phyloP scores from a whole-genome alignment of 2,329 filamentous ascomycete genomes.

The Bipolaris zeicola region DNA sequence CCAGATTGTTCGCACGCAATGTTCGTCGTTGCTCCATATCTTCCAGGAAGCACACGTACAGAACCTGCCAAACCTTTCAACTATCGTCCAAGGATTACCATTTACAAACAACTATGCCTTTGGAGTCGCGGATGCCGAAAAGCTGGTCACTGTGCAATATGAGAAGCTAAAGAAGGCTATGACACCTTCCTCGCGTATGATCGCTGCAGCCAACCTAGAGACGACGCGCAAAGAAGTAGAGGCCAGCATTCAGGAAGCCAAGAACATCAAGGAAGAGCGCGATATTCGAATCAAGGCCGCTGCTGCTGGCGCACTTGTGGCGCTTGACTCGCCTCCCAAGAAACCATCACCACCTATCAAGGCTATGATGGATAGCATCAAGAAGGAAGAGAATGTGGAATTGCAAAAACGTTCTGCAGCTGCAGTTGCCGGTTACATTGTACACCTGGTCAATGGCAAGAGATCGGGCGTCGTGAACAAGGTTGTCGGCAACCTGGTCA shows the following conservation, averaged over 20 bases:
- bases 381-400: constrained; percentile 88
- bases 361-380: constrained; percentile 97
- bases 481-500: constrained; percentile 92
- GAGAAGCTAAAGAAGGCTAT: constrained; percentile 88
- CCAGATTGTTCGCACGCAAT: constrained; percentile 88
- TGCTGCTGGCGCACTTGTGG: constrained; percentile 84
- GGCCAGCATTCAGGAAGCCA: constrained; percentile 78
- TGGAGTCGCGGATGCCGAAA: constrained; percentile 84
- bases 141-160: constrained; percentile 82
- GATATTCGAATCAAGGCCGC: constrained; percentile 87
- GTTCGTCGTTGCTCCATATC: constrained; percentile 84
- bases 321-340: constrained; percentile 87
- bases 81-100: constrained; percentile 90
- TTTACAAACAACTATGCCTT: constrained; percentile 93
- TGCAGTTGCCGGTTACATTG: constrained; percentile 84
- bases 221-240: constrained; percentile 76
- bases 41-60: constrained; percentile 71
- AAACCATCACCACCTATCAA: constrained; percentile 93
- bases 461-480: constrained; percentile 90
- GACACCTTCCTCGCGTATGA: constrained; percentile 83
- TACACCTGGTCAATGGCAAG: constrained; percentile 79
- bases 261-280: constrained; percentile 75
- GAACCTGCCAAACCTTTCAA: constrained; percentile 80
- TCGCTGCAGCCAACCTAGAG: constrained; percentile 76
- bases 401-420: constrained; percentile 85